Evolutionary conservation across 129 eudicot genomes (phyloP), one percentile per base, ranked within the genome.

Genomic region (Flaveria bidentis): DNA sequence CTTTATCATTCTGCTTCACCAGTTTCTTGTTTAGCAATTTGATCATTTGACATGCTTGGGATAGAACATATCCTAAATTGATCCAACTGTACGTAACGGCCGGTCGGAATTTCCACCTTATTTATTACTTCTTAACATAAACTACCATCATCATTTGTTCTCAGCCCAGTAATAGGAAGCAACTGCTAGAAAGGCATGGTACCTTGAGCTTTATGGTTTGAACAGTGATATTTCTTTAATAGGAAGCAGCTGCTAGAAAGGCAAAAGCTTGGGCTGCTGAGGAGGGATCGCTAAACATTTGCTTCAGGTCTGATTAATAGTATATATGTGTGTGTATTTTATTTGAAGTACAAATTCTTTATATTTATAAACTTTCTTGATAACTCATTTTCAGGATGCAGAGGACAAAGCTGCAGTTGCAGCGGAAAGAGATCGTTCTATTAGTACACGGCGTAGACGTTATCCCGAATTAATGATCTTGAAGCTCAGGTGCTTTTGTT

Each of bases 201-300:
- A 97, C 55, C 96, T 93, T 71, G 28, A 26, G 2, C 65, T n/a
- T 60, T 60, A 28, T 66, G 16, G 47, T 28, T 71, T 9, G 28
- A 26, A 26, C 28, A 26, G 25, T 81, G 25, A 76, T 7, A 23
- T 67, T 15, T 30, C 12, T 75, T 18, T 26, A 28, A 80, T 80
- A 93, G 98, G 97, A 83, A 30, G 80, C 96, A 71, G 81, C 91
- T 22, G 79, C 87, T 67, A 86, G 90, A 83, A 90, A 83, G 69
- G 91, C 91, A 55, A 97, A 90, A 80, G 93, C 91, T 74, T 93
- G 96, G 93, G 91, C 86, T 78, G 90, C 96, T 68, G 93, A 82
- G 10, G 96, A 91, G 85, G 89, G 90, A 82, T 87, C 97, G 12
- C 83, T 93, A 51, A 87, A 83, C 76, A 85, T 89, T 25, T 85